A percentile compares a stretch with the other conserved stretches of the same genome.
Conservation (phyloP, 352 stramenopile species). For the Elongisporangium senticosum region DNA sequence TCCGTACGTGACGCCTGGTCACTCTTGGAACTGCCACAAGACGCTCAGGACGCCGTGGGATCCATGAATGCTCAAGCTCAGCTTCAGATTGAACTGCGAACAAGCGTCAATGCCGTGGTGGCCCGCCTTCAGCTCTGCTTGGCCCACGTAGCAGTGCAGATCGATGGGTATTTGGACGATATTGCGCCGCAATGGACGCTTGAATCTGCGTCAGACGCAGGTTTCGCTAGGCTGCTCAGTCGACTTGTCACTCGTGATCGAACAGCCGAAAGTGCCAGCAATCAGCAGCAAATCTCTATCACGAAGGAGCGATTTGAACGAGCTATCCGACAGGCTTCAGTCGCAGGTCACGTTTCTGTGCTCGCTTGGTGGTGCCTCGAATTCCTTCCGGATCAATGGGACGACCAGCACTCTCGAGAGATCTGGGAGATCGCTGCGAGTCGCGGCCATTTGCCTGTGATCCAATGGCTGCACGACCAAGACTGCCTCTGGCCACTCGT, state of each 20-base stretch:
- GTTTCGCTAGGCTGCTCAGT: not conserved
- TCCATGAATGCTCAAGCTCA: not conserved
- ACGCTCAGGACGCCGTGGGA: not conserved
- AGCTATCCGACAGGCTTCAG: not conserved
- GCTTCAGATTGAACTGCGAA: not conserved
- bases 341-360: not conserved
- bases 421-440: not conserved
- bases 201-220: not conserved
- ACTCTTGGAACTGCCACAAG: not conserved
- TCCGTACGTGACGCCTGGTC: not conserved
- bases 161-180: not conserved
- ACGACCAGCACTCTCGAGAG: not conserved
- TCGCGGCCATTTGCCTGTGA: not conserved
- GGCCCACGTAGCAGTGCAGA: not conserved
- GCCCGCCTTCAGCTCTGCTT: not conserved
- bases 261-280: not conserved
- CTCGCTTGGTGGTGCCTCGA: not conserved
- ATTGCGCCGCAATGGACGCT: not conserved
- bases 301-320: not conserved
- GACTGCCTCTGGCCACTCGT: not conserved
- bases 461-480: not conserved
- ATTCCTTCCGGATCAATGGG: not conserved
- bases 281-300: not conserved
- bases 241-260: not conserved
- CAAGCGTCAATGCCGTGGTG: not conserved